Conservation (phyloP, 257 asterid genomes). For the Forsythia viridissima region DNA sequence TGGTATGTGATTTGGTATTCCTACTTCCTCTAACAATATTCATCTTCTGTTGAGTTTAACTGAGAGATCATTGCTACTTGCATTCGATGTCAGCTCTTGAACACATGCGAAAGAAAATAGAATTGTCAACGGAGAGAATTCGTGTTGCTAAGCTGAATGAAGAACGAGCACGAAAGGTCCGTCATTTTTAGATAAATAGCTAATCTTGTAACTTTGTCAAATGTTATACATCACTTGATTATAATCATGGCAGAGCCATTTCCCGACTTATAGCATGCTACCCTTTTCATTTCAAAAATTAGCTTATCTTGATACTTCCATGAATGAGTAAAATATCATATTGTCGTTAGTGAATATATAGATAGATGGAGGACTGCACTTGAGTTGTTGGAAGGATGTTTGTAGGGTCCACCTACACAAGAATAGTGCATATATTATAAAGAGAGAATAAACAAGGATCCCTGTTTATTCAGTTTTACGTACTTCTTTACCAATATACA, state of each 20-base stretch:
- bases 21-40: constrained; percentile 14
- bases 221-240: neutral
- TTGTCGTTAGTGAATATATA: neutral
- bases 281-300: neutral
- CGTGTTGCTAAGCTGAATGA: constrained; percentile 76
- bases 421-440: neutral
- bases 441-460: neutral
- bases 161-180: constrained; percentile 76
- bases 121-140: constrained; percentile 78
- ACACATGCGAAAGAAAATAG: constrained; percentile 93
- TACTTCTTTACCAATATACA: neutral
- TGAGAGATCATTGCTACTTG: constrained; percentile 5
- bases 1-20: constrained; percentile 33
- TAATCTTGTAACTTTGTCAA: neutral
- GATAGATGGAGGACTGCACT: neutral
- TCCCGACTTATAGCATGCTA: neutral
- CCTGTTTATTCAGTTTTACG: neutral
- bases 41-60: constrained; percentile 3
- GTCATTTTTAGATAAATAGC: constrained; percentile 5
- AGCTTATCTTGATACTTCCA: neutral
- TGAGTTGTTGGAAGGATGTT: neutral
- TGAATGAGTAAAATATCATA: neutral
- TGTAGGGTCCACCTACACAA: neutral
- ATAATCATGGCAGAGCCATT: neutral
- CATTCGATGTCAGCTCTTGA: constrained; percentile 71